Base-by-base conservation (phyloP, 2,329 filamentous ascomycete species). In the Fonsecaea erecta region DNA sequence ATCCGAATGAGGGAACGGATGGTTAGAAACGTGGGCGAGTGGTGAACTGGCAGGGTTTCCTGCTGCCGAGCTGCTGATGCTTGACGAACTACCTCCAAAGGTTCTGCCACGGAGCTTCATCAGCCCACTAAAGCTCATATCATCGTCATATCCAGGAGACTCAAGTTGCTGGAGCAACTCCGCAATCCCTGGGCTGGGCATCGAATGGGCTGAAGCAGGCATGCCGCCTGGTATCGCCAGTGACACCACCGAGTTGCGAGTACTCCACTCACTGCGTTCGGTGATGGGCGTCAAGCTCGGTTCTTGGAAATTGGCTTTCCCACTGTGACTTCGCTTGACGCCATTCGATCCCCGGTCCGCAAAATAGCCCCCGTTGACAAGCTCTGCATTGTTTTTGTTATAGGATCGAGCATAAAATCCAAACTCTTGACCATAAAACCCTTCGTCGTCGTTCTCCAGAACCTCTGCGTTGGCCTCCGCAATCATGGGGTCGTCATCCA, bases 241-340 rank as follows among this genome's bases (percentile, higher is more conserved):
- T 64, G 90, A 92, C 80, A 96, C 91, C 64, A 96, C 86, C 0
- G 91, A 96, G 75, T 97, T 98, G 52, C 95, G 88, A 65, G 96
- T 97, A 48, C 92, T 97, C 81, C 96, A 97, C 77, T 99, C 95
- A 65, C 92, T 96, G 12, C 93, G 87, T 76, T 98, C 95, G 0
- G 94, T 98, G 72, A 99, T 98, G 5, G 95, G 95, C 0, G 95
- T 98, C 54, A 99, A 81, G 72, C 95, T 97, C 0, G 95, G 94
- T 75, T 97, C 94, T 46, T 90, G 87, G 21, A 91, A 90, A 32
- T 89, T 86, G 58, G 88, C 83, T 14, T 88, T 87, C 21, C 91
- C 93, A 69, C 90, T 95, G 61, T 87, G 87, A 68, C 84, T 89
- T 37, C 92, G 86, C 60, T 80, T 80, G 46, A 88, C 72, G 2